These are phyloP conservation scores for Pistacia integerrima DNA, from an alignment of 345 rosid genomes.

Conservation along the genomic window DNA sequence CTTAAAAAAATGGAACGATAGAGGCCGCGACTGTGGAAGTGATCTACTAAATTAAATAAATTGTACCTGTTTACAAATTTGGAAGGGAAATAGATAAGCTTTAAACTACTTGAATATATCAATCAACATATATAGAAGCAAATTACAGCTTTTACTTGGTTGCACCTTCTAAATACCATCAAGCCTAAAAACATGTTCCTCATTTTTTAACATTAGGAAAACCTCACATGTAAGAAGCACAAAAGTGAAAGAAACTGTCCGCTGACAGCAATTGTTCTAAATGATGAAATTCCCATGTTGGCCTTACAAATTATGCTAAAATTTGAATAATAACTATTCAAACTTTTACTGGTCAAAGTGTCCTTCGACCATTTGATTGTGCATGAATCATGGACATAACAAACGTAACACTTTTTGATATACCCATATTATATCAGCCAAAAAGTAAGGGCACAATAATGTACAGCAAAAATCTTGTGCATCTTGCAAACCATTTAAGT, in stretches of 20 bases:
- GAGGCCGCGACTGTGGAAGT: conserved; percentile 82
- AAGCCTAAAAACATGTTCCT: not conserved
- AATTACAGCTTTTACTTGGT: not conserved
- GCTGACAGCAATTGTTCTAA: not conserved
- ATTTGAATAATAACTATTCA: not conserved
- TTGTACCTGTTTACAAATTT: conserved; percentile 67
- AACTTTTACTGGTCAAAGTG: not conserved
- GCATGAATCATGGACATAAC: not conserved
- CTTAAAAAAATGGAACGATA: conserved; percentile 83
- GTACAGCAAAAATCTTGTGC: not conserved
- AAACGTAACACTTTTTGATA: not conserved
- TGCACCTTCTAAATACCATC: conserved; percentile 6
- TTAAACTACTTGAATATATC: not conserved
- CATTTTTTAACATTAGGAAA: not conserved
- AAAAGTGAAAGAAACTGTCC: too few relatives aligned
- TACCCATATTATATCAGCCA: not conserved
- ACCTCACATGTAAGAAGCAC: not conserved
- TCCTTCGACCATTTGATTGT: not conserved
- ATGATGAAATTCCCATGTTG: not conserved
- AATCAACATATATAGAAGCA: conserved; percentile 8
- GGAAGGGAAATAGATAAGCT: not conserved
- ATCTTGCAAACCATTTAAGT: not conserved
- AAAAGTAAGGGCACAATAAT: not conserved
- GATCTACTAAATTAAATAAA: conserved; percentile 71
- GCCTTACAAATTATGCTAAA: not conserved